A percentile compares a stretch with the other conserved stretches of the same genome.
These are phyloP conservation scores for Heterotrichella gracilis DNA, from an alignment of 352 stramenopile genomes.

Conservation along the genomic window DNA sequence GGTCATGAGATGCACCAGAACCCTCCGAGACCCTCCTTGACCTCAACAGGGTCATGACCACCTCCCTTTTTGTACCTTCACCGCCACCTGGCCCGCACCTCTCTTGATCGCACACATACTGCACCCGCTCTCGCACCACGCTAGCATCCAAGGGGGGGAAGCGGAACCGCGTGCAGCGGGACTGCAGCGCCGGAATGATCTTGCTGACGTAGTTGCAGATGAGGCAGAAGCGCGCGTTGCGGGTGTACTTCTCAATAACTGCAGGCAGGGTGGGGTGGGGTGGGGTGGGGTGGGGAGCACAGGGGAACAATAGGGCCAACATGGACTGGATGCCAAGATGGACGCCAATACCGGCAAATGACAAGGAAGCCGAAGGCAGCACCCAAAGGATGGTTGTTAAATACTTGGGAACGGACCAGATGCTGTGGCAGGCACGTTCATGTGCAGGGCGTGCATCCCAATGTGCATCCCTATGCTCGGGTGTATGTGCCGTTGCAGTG, in stretches of 20 bases:
- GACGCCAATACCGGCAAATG: not conserved
- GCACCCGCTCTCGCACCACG: not conserved
- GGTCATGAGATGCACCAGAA: too few relatives aligned
- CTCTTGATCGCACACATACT: not conserved
- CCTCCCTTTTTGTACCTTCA: not conserved
- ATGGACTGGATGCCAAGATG: not conserved
- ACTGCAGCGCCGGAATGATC: slow-evolving; percentile 84
- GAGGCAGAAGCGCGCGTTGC: slow-evolving; percentile 80
- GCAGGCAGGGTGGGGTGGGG: slow-evolving; percentile 13
- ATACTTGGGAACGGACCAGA: too few relatives aligned
- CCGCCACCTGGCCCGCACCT: not conserved
- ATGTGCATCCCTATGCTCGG: too few relatives aligned
- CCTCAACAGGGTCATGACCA: not conserved
- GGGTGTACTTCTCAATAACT: slow-evolving; percentile 90
- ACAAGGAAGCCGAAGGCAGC: not conserved
- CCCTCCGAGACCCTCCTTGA: not conserved
- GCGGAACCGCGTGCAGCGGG: slow-evolving; percentile 45
- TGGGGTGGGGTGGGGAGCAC: too few relatives aligned
- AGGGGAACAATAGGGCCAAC: not conserved
- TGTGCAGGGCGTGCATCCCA: too few relatives aligned
- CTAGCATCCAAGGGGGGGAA: slow-evolving; percentile 21
- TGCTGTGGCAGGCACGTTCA: too few relatives aligned
- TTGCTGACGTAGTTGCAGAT: slow-evolving; percentile 97
- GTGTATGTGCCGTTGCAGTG: too few relatives aligned
- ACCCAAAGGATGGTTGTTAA: too few relatives aligned